Conservation (phyloP, 2,329 filamentous ascomycete species). For the Malbranchea cinnamomea region DNA sequence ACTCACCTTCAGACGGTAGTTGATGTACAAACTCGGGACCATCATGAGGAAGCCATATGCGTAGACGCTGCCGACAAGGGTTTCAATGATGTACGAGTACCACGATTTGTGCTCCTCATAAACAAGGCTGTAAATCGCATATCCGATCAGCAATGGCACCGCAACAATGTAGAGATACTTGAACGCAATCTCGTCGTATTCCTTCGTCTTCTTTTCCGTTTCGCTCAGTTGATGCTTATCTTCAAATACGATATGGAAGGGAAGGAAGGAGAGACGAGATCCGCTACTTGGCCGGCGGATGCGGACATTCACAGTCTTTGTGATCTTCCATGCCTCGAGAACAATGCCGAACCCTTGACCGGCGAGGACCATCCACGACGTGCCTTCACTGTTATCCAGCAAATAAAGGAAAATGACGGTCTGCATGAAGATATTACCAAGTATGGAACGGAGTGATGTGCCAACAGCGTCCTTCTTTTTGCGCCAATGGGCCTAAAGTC, state of each 20-base stretch:
- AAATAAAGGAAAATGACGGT: conserved; percentile 89
- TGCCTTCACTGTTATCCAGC: conserved; percentile 93
- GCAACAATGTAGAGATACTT: conserved; percentile 88
- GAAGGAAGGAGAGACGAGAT: conserved; percentile 58
- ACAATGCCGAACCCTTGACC: conserved; percentile 75
- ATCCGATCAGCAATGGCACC: conserved; percentile 76
- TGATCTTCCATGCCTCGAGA: conserved; percentile 85
- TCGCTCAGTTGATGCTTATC: conserved; percentile 94
- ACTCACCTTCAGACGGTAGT: conserved; percentile 78
- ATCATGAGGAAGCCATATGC: conserved; percentile 99
- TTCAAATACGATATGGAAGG: conserved; percentile 72
- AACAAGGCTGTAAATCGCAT: conserved; percentile 77
- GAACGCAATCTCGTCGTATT: conserved; percentile 97
- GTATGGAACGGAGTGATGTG: conserved; percentile 86
- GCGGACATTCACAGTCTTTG: conserved; percentile 82
- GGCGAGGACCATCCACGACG: conserved; percentile 96
- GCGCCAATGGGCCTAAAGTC: conserved; percentile 61
- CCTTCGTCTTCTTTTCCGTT: conserved; percentile 93
- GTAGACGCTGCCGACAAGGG: conserved; percentile 88
- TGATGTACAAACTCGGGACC: conserved; percentile 95
- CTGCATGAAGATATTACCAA: conserved; percentile 98
- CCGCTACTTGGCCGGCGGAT: conserved; percentile 53
- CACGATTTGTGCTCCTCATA: conserved; percentile 96
- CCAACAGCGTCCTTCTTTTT: conserved; percentile 99
- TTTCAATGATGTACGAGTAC: conserved; percentile 93